Evolutionary conservation across 257 asterid genomes (phyloP).

Genomic region (Salvia rosmarinus): DNA sequence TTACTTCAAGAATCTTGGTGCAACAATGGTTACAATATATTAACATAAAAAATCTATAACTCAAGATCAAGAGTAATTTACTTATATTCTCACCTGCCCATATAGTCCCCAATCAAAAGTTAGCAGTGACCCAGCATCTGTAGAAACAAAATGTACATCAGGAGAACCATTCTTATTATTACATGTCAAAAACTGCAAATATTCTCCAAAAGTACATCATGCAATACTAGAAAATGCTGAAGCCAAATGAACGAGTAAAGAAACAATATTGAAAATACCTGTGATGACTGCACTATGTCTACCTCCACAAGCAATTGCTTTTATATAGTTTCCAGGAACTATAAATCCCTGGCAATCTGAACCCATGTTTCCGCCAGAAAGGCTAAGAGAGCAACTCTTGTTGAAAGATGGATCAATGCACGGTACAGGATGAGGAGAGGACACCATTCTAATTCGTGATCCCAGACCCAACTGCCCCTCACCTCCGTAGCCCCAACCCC

Average conservation of each 20-base stretch:
- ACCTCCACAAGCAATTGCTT: slow-evolving; percentile 97
- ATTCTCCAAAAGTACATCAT: slow-evolving; percentile 6
- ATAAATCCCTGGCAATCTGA: slow-evolving; percentile 64
- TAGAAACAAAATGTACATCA: slow-evolving; percentile 36
- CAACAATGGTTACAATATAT: neutral
- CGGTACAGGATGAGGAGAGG: slow-evolving; percentile 95
- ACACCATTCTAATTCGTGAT: slow-evolving; percentile 88
- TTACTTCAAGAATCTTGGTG: slow-evolving; percentile 6
- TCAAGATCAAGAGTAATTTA: slow-evolving; percentile 20
- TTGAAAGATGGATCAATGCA: slow-evolving; percentile 69
- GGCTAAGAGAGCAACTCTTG: slow-evolving; percentile 55
- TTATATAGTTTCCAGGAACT: slow-evolving; percentile 81
- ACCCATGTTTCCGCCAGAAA: slow-evolving; percentile 60
- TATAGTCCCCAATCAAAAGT: slow-evolving; percentile 98
- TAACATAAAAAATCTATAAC: neutral
- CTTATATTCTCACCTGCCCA: slow-evolving; percentile 76
- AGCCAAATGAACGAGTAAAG: slow-evolving; percentile 1
- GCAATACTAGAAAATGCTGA: slow-evolving; percentile 1
- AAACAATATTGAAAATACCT: slow-evolving; percentile 45
- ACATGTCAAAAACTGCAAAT: neutral
- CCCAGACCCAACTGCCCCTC: slow-evolving; percentile 99
- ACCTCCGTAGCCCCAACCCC: slow-evolving; percentile 99
- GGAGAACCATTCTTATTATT: slow-evolving; percentile 5
- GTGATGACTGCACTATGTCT: slow-evolving; percentile 94
- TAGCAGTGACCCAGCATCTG: slow-evolving; percentile 94